A percentile compares a stretch with the other conserved stretches of the same genome.
Evolutionary conservation across 257 asterid species (phyloP).

Genomic region (Verbena officinalis): DNA sequence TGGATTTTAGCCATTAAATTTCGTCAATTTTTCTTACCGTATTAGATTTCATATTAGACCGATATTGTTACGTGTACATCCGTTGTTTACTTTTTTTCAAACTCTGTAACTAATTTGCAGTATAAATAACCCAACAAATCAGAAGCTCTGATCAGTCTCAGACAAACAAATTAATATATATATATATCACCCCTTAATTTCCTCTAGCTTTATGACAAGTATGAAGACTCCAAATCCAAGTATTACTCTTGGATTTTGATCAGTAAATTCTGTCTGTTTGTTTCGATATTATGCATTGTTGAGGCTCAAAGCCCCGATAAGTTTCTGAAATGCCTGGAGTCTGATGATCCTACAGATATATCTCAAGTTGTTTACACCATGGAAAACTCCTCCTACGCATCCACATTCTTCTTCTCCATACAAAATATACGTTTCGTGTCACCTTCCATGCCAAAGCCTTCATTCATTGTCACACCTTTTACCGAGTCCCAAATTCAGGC

Average conservation of each 20-base stretch:
- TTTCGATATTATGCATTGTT: slow-evolving; percentile 11
- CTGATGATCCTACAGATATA: slow-evolving; percentile 17
- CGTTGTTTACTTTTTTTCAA: neutral
- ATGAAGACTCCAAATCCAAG: too few relatives aligned
- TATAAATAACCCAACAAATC: slow-evolving; percentile 9
- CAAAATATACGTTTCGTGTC: slow-evolving; percentile 43
- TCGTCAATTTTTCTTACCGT: neutral
- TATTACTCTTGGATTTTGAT: too few relatives aligned
- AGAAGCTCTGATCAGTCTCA: neutral
- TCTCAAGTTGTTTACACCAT: slow-evolving; percentile 24
- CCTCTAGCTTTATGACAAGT: too few relatives aligned
- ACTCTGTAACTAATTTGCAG: slow-evolving; percentile 1
- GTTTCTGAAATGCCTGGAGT: slow-evolving; percentile 37
- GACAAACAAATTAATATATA: too few relatives aligned
- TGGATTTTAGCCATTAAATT: neutral
- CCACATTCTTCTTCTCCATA: slow-evolving; percentile 40
- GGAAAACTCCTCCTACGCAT: slow-evolving; percentile 30
- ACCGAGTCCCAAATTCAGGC: slow-evolving; percentile 32
- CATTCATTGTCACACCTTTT: slow-evolving; percentile 30
- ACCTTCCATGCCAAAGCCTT: slow-evolving; percentile 39
- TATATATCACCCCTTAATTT: too few relatives aligned
- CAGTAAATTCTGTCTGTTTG: neutral
- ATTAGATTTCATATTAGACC: neutral
- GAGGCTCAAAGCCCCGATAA: slow-evolving; percentile 9
- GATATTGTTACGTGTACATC: neutral